Conservation (phyloP, 2,329 filamentous ascomycete genomes). For the Coniochaeta sp. region DNA sequence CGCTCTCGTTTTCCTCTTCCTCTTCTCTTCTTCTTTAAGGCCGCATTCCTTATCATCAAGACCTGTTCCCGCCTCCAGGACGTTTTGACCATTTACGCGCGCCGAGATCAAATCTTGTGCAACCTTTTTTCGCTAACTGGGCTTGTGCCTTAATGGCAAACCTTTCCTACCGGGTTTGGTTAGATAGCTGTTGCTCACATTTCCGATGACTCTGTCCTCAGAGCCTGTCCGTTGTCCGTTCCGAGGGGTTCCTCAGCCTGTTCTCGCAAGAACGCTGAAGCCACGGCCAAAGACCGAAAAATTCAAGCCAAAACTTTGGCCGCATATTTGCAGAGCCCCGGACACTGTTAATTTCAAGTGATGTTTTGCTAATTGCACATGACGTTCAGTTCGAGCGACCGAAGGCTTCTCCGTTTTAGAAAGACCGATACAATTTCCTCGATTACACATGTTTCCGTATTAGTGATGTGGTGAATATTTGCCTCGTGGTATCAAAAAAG, state of each 20-base stretch:
- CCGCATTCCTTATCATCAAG: slow-evolving; percentile 96
- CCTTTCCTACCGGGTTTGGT: slow-evolving; percentile 64
- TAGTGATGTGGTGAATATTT: not conserved
- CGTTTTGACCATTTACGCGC: slow-evolving; percentile 87
- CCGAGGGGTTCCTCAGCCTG: not conserved
- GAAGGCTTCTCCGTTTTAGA: not conserved
- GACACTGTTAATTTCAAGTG: not conserved
- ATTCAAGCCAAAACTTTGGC: not conserved
- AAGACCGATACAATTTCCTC: not conserved
- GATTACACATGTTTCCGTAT: not conserved
- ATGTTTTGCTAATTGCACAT: not conserved
- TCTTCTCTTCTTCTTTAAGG: slow-evolving; percentile 39
- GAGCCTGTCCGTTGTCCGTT: not conserved
- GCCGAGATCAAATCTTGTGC: slow-evolving; percentile 63
- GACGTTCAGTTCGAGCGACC: not conserved
- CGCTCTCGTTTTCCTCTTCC: slow-evolving; percentile 14
- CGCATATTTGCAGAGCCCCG: not conserved
- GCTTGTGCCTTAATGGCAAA: slow-evolving; percentile 50
- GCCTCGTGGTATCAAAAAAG: not conserved
- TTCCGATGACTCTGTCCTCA: slow-evolving; percentile 15
- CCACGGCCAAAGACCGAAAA: not conserved
- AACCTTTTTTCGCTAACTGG: slow-evolving; percentile 97
- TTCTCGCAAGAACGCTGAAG: not conserved
- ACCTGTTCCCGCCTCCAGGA: slow-evolving; percentile 59
- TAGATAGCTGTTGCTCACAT: slow-evolving; percentile 97